Evolutionary conservation across 164 flowering plant genomes (phyloP).

Genomic region (Echeveria elegans): DNA sequence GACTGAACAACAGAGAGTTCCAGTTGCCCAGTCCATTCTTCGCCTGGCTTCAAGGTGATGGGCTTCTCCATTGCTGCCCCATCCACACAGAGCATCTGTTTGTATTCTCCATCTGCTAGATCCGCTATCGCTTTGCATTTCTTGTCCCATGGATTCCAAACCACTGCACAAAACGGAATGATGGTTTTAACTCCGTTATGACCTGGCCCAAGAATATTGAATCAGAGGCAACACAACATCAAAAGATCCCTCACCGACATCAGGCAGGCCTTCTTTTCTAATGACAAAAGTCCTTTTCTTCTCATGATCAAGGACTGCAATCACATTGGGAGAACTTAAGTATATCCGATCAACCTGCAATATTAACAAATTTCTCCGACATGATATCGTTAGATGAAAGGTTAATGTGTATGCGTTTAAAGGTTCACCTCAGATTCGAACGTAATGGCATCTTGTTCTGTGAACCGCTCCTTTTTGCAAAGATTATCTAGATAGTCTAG

Average conservation of each 20-base stretch:
- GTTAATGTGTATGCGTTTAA: not conserved
- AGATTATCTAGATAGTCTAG: conserved; percentile 92
- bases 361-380: not conserved
- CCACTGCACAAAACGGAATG: conserved; percentile 32
- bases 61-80: conserved; percentile 81
- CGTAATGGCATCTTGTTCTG: conserved; percentile 95
- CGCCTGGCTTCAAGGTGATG: conserved; percentile 76
- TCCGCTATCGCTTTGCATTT: conserved; percentile 70
- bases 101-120: conserved; percentile 87
- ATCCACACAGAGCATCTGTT: conserved; percentile 84
- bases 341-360: conserved; percentile 81
- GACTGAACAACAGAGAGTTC: conserved; percentile 57
- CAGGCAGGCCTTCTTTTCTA: conserved; percentile 84
- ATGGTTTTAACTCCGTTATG: not conserved
- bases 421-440: conserved; percentile 85
- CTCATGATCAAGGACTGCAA: conserved; percentile 94
- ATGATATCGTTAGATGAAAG: not conserved
- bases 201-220: not conserved
- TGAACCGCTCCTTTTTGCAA: conserved; percentile 63
- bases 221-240: not conserved
- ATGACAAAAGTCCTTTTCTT: conserved; percentile 74
- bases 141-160: conserved; percentile 99
- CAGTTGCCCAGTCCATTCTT: conserved; percentile 81
- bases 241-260: conserved; percentile 56
- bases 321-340: conserved; percentile 52